These are phyloP conservation scores for Acacia acuminata DNA, from an alignment of 306 rosid species.

Conservation along the genomic window DNA sequence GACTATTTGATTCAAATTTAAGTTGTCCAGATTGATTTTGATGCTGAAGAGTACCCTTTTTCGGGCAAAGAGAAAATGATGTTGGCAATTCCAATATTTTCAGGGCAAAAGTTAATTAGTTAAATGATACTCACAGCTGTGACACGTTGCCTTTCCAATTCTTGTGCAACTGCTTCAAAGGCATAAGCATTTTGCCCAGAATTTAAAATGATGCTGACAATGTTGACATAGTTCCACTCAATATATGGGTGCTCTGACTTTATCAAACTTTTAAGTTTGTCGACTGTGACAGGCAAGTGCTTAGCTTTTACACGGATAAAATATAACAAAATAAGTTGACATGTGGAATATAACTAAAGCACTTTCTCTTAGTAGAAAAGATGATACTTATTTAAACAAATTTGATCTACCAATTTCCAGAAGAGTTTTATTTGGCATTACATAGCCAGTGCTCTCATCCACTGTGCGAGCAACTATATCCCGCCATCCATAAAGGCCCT, in stretches of 20 bases:
- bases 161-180: too few relatives aligned
- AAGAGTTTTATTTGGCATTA: too few relatives aligned
- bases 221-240: constrained; percentile 70
- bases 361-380: neutral
- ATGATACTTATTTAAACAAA: constrained; percentile 7
- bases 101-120: too few relatives aligned
- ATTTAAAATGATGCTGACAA: constrained; percentile 38
- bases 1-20: constrained; percentile 23
- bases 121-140: constrained; percentile 40
- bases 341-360: neutral
- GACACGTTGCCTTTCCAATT: too few relatives aligned
- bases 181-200: too few relatives aligned
- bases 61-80: constrained; percentile 4
- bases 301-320: constrained; percentile 62
- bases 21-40: constrained; percentile 6
- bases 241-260: constrained; percentile 74
- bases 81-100: constrained; percentile 2
- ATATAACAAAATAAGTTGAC: neutral
- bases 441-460: too few relatives aligned
- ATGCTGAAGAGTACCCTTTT: too few relatives aligned
- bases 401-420: constrained; percentile 42
- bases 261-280: constrained; percentile 57
- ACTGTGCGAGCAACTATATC: constrained; percentile 38
- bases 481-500: constrained; percentile 68
- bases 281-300: constrained; percentile 70